Evolutionary conservation across 2,329 filamentous ascomycete genomes (phyloP), one percentile per base, ranked within the genome.

Genomic region (Alternaria solani): DNA sequence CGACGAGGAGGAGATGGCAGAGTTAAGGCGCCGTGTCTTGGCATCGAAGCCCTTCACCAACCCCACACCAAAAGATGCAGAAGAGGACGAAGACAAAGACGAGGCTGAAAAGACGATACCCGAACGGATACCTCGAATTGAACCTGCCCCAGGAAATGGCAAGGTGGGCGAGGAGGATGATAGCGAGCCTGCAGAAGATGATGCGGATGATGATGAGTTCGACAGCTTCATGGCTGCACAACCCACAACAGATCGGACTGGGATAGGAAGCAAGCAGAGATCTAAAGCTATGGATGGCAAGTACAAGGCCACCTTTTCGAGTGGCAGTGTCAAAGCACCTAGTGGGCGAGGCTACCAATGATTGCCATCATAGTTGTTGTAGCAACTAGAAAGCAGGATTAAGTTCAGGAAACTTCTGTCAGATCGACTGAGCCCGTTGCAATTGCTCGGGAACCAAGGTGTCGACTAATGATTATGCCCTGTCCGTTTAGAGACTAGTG

Each of bases 201-300:
- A 84, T 1, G 86, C 88, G 16, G 61, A 65, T 32, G 90, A 95
- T 55, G 91, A 91, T 47, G 90, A 93, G 51, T 97, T 98, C 74
- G 94, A 98, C 74, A 90, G 90, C 67, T 96, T 99, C 78, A 96
- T 97, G 73, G 88, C 94, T 69, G 94, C 95, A 0, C 94, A 92
- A 3, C 93, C 93, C 0, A 88, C 96, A 18, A 97, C 94, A 0
- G 94, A 97, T 76, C 87, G 90, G 55, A 91, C 91, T 12, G 94
- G 94, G 0, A 89, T 91, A 44, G 81, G 84, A 41, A 85, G 87
- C 2, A 88, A 87, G 67, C 84, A 90, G 75, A 81, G 84, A 43
- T 67, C 68, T 52, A 82, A 85, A 62, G 83, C 81, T 48, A 55
- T 76, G 60, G 70, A 72, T 48, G 58, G 57, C 23, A 75, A 68